Evolutionary conservation across 2,329 filamentous ascomycete genomes (phyloP).

Genomic region (Xylariales sp.): DNA sequence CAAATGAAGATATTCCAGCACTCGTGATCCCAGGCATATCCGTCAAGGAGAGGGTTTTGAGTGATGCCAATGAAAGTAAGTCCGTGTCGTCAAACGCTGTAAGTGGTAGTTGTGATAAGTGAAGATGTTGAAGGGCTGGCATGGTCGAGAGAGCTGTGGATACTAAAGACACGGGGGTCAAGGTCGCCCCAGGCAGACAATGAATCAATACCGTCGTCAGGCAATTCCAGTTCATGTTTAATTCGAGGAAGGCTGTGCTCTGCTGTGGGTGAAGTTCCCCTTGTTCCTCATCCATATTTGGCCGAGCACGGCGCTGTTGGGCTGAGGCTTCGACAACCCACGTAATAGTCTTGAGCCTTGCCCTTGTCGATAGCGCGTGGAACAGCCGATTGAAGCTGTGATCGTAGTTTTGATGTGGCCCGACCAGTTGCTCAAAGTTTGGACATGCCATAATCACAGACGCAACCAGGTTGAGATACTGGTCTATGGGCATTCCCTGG

Average conservation of each 20-base stretch:
- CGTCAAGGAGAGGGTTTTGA: conserved; percentile 51
- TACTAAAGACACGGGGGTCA: conserved; percentile 49
- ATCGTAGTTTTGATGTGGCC: conserved; percentile 49
- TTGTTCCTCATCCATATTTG: conserved; percentile 24
- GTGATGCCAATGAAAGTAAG: conserved; percentile 49
- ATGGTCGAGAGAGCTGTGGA: conserved; percentile 44
- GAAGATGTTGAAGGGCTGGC: conserved; percentile 52
- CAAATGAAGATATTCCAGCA: conserved; percentile 52
- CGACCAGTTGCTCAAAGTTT: conserved; percentile 55
- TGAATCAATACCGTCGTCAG: conserved; percentile 55
- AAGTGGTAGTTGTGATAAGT: conserved; percentile 52
- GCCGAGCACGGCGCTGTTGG: conserved; percentile 29
- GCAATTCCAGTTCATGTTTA: conserved; percentile 51
- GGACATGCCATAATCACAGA: conserved; percentile 61
- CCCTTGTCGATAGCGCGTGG: conserved; percentile 55
- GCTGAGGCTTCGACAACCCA: conserved; percentile 49
- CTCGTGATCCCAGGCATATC: conserved; percentile 53
- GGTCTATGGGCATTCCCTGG: conserved; percentile 34
- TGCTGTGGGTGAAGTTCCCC: conserved; percentile 37
- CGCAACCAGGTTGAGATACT: conserved; percentile 55
- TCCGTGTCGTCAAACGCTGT: conserved; percentile 53
- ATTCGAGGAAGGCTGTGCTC: conserved; percentile 41
- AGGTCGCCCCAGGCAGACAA: conserved; percentile 50
- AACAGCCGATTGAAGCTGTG: conserved; percentile 53
- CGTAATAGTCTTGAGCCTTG: conserved; percentile 51